These are phyloP conservation scores for Leccinellum rugosiceps DNA, from an alignment of 768 basidiomycete species.

Conservation along the genomic window DNA sequence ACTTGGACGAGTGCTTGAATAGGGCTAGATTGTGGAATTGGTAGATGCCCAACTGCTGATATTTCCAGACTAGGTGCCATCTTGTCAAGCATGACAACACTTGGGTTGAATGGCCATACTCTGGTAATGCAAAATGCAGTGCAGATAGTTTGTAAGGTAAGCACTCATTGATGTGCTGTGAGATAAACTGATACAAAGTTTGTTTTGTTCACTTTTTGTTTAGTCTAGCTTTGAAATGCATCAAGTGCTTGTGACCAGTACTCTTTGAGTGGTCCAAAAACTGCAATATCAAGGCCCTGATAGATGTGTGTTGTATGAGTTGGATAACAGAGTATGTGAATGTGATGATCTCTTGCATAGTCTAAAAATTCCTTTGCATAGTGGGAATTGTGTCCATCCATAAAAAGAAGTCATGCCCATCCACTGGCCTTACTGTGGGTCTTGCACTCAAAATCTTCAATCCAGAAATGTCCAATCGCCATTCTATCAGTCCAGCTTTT, in stretches of 20 bases:
- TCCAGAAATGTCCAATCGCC: conserved; percentile 23
- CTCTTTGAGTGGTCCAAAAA: conserved; percentile 33
- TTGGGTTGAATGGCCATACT: not conserved
- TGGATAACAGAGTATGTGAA: conserved; percentile 44
- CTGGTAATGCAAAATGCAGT: not conserved
- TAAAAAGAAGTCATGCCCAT: conserved; percentile 32
- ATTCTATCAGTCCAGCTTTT: conserved; percentile 33
- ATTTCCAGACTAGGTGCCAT: not conserved
- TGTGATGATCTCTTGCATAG: conserved; percentile 35
- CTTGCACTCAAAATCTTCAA: conserved; percentile 32
- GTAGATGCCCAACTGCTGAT: not conserved
- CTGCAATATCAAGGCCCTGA: conserved; percentile 43
- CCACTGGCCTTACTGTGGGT: conserved; percentile 34
- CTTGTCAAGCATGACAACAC: not conserved
- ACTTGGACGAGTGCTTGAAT: not conserved
- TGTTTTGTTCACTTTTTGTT: conserved; percentile 1
- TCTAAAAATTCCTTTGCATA: conserved; percentile 37
- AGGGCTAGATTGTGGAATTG: not conserved
- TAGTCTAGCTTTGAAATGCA: not conserved
- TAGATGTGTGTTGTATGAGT: conserved; percentile 23
- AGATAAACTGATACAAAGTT: conserved; percentile 8
- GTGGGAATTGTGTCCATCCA: conserved; percentile 49
- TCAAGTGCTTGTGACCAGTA: conserved; percentile 21
- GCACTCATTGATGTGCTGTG: not conserved
- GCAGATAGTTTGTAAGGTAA: not conserved